Base-by-base conservation (phyloP, 192 early-diverging fungal species). In the Podila verticillata region DNA sequence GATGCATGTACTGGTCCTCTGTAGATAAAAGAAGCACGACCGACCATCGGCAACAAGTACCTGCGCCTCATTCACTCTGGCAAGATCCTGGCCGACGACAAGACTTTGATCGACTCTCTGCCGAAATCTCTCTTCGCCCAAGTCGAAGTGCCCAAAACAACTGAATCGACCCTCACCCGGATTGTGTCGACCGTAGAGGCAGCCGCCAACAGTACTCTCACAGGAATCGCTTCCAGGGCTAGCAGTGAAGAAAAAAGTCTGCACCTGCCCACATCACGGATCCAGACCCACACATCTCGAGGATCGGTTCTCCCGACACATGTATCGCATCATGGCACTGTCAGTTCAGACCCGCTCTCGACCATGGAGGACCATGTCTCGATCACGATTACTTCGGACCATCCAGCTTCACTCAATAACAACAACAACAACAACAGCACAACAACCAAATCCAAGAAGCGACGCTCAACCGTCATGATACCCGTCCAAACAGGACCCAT, bases 11-110 rank as follows among this genome's bases (percentile, higher is more conserved):
- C 12, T 58, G 31, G 39, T 20, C 22, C 9, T 7, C 20, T 35
- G 9, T 78, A 87, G 84, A 75, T 86, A 29, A 77, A 70, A 62
- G 61, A 74, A 22, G 63, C 70, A 24, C 58, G 74, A 36, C 67
- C 75, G 2, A 58, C 61, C 13, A 66, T 83, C 12, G 28, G 48
- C 8, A 73, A 78, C 28, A 89, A 88, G 61, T 75, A 89, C 56
- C 57, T 89, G 35, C 83, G 88, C 5, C 36, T 89, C 19, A 89
- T 89, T 47, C 81, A 87, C 62, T 65, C 81, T 39, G 88, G 88
- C 19, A 73, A 85, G 56, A 75, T 89, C 1, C 56, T 89, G 17
- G 32, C 74, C 12, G 84, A 86, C 48, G 57, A 69, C 19, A 63
- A 73, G 51, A 66, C 70, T 0, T 54, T 87, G 36, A 77, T 63